These are phyloP conservation scores for Puya raimondii DNA, from an alignment of 176 grass and related monocot species.

Conservation along the genomic window DNA sequence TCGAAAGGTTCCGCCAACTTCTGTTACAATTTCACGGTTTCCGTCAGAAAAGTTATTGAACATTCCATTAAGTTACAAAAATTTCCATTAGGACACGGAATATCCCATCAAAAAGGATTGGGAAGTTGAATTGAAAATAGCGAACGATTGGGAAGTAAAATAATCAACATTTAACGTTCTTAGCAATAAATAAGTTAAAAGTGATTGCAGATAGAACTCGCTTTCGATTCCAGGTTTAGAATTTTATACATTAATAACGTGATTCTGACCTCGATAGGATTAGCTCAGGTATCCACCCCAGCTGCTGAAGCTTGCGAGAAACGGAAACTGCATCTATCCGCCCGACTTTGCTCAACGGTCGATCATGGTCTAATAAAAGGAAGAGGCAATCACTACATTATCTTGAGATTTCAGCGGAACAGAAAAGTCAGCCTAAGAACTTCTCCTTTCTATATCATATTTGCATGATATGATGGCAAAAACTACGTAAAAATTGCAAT, in stretches of 20 bases:
- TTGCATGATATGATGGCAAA: not conserved
- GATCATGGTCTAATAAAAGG: slow-evolving; percentile 66
- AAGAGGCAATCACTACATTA: not conserved
- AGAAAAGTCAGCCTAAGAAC: not conserved
- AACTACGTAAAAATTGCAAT: not conserved
- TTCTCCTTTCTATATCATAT: not conserved
- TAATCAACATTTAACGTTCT: too few species aligned
- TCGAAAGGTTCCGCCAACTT: too few species aligned
- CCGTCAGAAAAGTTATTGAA: too few species aligned
- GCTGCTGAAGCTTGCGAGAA: slow-evolving; percentile 65
- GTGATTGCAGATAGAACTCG: too few species aligned
- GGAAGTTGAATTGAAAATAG: too few species aligned
- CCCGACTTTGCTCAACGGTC: slow-evolving; percentile 64
- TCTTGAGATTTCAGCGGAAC: not conserved
- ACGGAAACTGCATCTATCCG: slow-evolving; percentile 61
- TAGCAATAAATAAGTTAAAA: too few species aligned
- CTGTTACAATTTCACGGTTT: too few species aligned
- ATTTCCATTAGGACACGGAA: too few species aligned
- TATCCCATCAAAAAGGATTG: too few species aligned
- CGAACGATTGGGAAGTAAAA: too few species aligned
- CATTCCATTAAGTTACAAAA: too few species aligned
- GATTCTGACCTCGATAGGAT: slow-evolving; percentile 62
- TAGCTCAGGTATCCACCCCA: slow-evolving; percentile 88
- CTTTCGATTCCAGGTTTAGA: not conserved
- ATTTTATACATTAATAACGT: slow-evolving; percentile 1